Base-by-base conservation (phyloP, 352 stramenopile genomes). In the Phytopythium cucurbitacearum region DNA sequence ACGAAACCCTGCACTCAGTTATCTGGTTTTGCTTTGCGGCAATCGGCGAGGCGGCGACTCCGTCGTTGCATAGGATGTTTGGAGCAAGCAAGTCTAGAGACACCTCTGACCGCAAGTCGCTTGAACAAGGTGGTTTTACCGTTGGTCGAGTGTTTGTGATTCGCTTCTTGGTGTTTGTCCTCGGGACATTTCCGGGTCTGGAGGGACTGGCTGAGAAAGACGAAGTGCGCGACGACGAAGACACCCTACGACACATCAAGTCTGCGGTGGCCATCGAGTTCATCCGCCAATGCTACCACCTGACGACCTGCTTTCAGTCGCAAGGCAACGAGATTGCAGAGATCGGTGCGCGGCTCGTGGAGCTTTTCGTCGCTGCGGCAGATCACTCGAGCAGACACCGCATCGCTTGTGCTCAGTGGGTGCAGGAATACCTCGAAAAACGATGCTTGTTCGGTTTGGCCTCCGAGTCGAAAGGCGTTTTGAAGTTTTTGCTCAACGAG, bases 151-250 rank as follows among this genome's bases (percentile, higher is more conserved):
- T 59, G 11, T 62, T 89, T 16, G 62, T 89, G 7, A 51, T 91
- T 32, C 73, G 75, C 9, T 73, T 87, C 35, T 48, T 91, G 6
- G 62, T 82, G 34, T 89, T 85, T 53, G 72, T 87, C 7, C 67
- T 91, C 32, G 56, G 87, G 36, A 73, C 68, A 52, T 73, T 84
- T 4, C 74, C 74, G 7, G 67, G 53, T 41, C 66, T 89, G 4
- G 61, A 89, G 15, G 51, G 56, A 5, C 65, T 85, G 7, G 66
- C 70, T 8, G 76, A 85, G 44, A 80, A 74, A 21, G 76, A 88
- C n/a, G 71, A 88, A 50, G 50, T 91, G 12, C 77, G 76, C 59
- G 80, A 91, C 39, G 73, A 91, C 32, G 75, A 88, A 69, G 71
- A 85, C 12, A 75, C 80, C 32, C 49, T 88, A 7, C 58, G 60